Evolutionary conservation across 345 rosid genomes (phyloP).

Genomic region (Fremontodendron californicum): DNA sequence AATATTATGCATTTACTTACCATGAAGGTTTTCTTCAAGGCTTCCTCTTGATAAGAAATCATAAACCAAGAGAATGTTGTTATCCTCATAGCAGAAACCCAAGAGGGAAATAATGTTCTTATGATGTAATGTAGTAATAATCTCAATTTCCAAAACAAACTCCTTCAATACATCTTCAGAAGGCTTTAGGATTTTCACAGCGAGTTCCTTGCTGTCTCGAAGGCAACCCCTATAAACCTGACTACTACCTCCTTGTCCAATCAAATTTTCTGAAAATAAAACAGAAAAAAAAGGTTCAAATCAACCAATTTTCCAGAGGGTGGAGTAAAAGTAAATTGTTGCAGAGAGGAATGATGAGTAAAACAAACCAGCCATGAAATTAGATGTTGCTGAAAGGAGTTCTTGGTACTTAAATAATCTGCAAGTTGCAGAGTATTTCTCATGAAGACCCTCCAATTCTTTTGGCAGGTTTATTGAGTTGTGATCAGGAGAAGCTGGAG

Average conservation of each 20-base stretch:
- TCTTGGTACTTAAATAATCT: constrained; percentile 74
- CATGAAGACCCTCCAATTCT: constrained; percentile 59
- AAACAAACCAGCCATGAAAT: constrained; percentile 62
- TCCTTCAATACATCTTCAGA: constrained; percentile 67
- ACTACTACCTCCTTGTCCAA: constrained; percentile 96
- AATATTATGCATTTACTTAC: constrained; percentile 30
- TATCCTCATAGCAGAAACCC: constrained; percentile 81
- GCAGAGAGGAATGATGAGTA: constrained; percentile 8
- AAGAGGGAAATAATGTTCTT: constrained; percentile 71
- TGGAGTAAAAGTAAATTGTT: neutral
- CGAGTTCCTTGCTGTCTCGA: constrained; percentile 76
- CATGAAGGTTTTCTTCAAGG: constrained; percentile 92
- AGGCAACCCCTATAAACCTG: constrained; percentile 77
- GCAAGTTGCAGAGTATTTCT: constrained; percentile 70
- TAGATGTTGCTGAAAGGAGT: constrained; percentile 63
- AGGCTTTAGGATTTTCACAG: constrained; percentile 85
- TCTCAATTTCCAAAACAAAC: constrained; percentile 75
- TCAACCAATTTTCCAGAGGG: neutral
- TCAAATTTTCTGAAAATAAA: constrained; percentile 60
- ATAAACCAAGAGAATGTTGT: constrained; percentile 69
- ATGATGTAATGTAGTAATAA: constrained; percentile 67
- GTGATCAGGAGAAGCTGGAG: constrained; percentile 29
- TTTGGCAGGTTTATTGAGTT: constrained; percentile 39
- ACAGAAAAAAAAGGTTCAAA: neutral
- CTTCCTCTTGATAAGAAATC: constrained; percentile 88